Conservation (phyloP, 1,139 yeast species). For the Hanseniaspora uvarum region DNA sequence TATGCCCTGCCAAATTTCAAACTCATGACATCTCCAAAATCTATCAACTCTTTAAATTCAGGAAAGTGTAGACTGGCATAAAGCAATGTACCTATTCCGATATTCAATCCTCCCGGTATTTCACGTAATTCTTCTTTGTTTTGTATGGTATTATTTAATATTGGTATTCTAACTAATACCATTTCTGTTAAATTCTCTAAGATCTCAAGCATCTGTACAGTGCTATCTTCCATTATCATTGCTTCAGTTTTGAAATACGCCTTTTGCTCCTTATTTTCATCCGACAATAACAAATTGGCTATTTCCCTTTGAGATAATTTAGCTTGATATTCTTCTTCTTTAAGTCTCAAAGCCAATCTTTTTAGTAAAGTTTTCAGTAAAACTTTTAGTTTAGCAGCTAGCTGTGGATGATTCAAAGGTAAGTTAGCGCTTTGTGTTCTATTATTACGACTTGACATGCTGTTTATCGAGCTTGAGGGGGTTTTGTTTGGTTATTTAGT, state of each 20-base stretch:
- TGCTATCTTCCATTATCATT: slow-evolving; percentile 73
- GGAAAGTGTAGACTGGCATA: slow-evolving; percentile 57
- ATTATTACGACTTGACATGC: not conserved
- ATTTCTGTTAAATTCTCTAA: slow-evolving; percentile 79
- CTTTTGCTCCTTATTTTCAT: slow-evolving; percentile 62
- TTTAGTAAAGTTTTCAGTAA: slow-evolving; percentile 72
- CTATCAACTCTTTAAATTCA: slow-evolving; percentile 61
- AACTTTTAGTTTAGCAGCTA: slow-evolving; percentile 46
- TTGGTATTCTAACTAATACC: slow-evolving; percentile 59
- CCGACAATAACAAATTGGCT: slow-evolving; percentile 54
- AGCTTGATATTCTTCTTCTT: slow-evolving; percentile 69
- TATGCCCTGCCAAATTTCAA: slow-evolving; percentile 58
- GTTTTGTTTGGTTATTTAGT: not conserved
- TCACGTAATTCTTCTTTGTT: slow-evolving; percentile 26
- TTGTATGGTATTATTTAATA: slow-evolving; percentile 34
- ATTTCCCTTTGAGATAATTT: slow-evolving; percentile 66
- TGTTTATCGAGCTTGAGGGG: not conserved
- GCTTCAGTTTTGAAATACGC: slow-evolving; percentile 81
- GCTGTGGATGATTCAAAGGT: slow-evolving; percentile 17
- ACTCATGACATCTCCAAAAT: slow-evolving; percentile 52
- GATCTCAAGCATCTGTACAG: slow-evolving; percentile 68
- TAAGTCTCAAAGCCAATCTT: slow-evolving; percentile 68
- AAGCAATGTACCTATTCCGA: slow-evolving; percentile 63
- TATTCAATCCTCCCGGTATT: slow-evolving; percentile 36
- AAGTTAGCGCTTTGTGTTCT: not conserved